Conservation (phyloP, 257 asterid species). For the Jasminum sambac region DNA sequence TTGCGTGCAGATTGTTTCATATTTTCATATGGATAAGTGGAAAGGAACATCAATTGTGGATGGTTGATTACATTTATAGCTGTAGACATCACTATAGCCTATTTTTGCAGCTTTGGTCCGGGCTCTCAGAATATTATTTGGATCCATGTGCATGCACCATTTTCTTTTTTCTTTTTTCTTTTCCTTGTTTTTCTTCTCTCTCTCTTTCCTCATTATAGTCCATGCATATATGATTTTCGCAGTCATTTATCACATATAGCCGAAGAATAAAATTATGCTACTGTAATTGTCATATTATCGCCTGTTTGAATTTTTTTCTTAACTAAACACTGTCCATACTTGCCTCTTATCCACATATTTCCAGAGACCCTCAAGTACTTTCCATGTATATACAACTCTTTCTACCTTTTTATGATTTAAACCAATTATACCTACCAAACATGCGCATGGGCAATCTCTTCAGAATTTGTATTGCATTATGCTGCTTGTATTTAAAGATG, state of each 20-base stretch:
- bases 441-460: constrained; percentile 2
- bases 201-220: not conserved
- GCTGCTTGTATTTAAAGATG: constrained; percentile 30
- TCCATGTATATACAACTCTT: too few relatives aligned
- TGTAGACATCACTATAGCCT: not conserved
- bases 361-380: too few relatives aligned
- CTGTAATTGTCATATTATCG: not conserved
- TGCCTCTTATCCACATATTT: too few relatives aligned
- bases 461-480: constrained; percentile 22
- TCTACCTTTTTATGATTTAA: too few relatives aligned
- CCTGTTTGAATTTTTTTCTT: too few relatives aligned
- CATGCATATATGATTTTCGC: not conserved
- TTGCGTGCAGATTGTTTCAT: not conserved
- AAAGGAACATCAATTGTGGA: not conserved
- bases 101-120: not conserved
- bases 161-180: not conserved
- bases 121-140: not conserved
- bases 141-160: not conserved
- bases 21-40: not conserved
- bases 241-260: not conserved
- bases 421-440: too few relatives aligned
- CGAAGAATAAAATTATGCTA: not conserved
- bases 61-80: not conserved
- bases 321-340: too few relatives aligned
- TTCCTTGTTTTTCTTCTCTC: not conserved